Conservation (phyloP, 768 basidiomycete genomes). For the Rossbeevera mucosa region DNA sequence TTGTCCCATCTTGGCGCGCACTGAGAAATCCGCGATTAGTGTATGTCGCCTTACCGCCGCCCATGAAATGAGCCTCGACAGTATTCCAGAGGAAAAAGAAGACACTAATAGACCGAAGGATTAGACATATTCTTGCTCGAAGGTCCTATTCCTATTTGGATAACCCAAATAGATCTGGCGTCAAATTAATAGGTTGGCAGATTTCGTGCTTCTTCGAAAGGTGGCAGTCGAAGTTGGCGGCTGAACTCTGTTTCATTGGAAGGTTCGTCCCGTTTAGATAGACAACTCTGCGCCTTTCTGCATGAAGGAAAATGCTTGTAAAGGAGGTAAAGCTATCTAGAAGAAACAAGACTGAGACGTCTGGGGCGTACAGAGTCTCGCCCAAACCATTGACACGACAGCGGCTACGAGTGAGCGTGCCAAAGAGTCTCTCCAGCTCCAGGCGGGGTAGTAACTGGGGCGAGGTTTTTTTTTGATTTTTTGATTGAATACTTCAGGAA, state of each 20-base stretch:
- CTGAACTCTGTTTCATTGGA: conserved; percentile 98
- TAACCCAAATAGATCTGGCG: too few relatives aligned
- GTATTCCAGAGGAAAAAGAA: too few relatives aligned
- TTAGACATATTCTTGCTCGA: too few relatives aligned
- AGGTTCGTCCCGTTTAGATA: conserved; percentile 99
- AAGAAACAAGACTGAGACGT: background rate
- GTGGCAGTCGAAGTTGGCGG: conserved; percentile 86
- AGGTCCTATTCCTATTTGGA: conserved; percentile 99
- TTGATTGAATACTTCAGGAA: conserved; percentile 97
- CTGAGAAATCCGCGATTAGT: too few relatives aligned
- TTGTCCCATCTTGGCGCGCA: too few relatives aligned
- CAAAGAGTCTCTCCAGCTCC: conserved; percentile 92
- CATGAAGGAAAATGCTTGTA: conserved; percentile 98
- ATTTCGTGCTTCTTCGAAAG: conserved; percentile 93
- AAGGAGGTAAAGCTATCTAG: background rate
- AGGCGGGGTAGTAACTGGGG: too few relatives aligned
- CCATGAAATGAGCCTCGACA: too few relatives aligned
- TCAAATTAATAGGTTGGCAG: conserved; percentile 96
- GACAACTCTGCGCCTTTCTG: conserved; percentile 97
- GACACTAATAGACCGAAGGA: too few relatives aligned
- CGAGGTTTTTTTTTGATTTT: too few relatives aligned
- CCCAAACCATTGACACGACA: conserved; percentile 81
- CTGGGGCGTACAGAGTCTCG: conserved; percentile 67
- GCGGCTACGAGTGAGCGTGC: conserved; percentile 69
- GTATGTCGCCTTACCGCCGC: too few relatives aligned